Base-by-base conservation (phyloP, 768 basidiomycete species). In the Suillus subluteus region DNA sequence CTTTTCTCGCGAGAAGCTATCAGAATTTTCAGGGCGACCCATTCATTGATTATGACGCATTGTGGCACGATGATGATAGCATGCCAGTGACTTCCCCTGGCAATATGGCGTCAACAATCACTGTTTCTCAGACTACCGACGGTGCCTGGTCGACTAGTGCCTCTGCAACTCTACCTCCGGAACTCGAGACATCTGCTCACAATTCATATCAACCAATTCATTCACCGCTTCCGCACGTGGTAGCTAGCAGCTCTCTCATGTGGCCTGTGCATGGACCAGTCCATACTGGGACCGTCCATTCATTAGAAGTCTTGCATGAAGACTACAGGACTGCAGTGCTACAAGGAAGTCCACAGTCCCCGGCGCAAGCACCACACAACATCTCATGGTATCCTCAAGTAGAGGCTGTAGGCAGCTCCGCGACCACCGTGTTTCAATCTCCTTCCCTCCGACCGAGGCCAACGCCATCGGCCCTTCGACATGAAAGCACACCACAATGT, bases 311-410 rank as follows among this genome's bases (percentile, higher is more conserved):
- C 55, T 56, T 56, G 2, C 35, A 56, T 56, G 55, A 56, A 56
- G 55, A 56, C 55, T 32, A 3, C 21, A 35, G 55, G 55, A 56
- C 55, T 37, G 32, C 55, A 56, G 37, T 35, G 32, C 35, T 56
- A 35, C 55, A 35, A 56, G 55, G 6, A 56, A 12, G 35, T 37
- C 55, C 35, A 18, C 55, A 35, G 21, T 35, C 12, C 21, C 21
- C 35, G 32, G 32, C 55, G 21, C 55, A 37, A 35, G 55, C 13
- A 3, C 32, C 21, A 21, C 35, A 21, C 32, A 21, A 13, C 32
- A 37, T 35, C 55, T 56, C 55, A 3, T 35, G 55, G 55, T 56
- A n/a, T 56, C 55, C 55, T 56, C 55, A 56, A 56, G 55, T 56
- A n/a, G 35, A 35, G 11, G 32, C 21, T 56, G 32, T 6, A 21